Evolutionary conservation across 1,284 basidiomycete species (phyloP), one percentile per base, ranked within the genome.

Genomic region (Trichosporon ovoides): DNA sequence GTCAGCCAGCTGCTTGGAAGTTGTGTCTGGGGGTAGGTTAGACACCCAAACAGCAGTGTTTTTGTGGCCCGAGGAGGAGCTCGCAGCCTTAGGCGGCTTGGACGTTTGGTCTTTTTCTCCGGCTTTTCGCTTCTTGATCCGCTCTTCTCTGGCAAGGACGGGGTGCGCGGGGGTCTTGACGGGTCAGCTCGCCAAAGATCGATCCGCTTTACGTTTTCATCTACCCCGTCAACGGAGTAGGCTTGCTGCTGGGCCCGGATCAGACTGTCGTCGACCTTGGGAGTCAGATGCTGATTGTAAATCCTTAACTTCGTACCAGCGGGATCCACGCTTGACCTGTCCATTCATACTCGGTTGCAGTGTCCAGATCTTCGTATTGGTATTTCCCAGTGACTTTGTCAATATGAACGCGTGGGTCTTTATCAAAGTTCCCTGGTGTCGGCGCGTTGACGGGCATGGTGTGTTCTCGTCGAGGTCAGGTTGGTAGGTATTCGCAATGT

Each of bases 21-120:
- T 88, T 0, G 91, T 81, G 69, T 94, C 89, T 0, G 78, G 73
- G 1, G 95, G 96, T 1, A 99, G 83, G 51, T 85, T 84, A 4
- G 89, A 89, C 46, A 98, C 87, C 78, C 89, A 98, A 38, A 98
- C 85, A 1, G 92, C 92, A 0, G 95, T 98, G 73, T 94, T 92
- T 74, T 91, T 74, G 12, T 69, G 68, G 18, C 65, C 65, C 14
- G 66, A 53, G 3, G 68, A 46, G 38, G 60, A 52, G n/a, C 65
- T 53, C 54, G 49, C 28, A 18, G 43, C 36, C 46, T 43, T 60
- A 12, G 79, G 70, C 1, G 83, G 83, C 53, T 81, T 82, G 4
- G 84, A 36, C 86, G 54, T 81, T 80, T 66, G 84, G 12, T 63
- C 56, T 22, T 49, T 55, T 1, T 60, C 58, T 6, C 54, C 59